Evolutionary conservation across 1,284 basidiomycete genomes (phyloP), one percentile per base, ranked within the genome.

Genomic region (Sanghuangporus baumii): DNA sequence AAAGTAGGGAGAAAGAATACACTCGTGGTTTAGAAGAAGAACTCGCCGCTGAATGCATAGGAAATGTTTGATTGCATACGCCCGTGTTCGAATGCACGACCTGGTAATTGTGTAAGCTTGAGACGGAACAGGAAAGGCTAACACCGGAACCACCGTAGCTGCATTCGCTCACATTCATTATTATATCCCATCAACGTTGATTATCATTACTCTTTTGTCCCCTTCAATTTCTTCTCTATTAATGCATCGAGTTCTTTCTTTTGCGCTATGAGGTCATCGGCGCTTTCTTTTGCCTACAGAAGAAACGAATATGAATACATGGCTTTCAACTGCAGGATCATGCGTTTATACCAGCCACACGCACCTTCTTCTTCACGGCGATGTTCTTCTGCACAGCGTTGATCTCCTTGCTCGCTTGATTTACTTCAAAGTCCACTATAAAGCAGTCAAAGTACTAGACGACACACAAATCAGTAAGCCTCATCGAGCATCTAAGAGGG

Each of bases 341-440:
- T 11, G 14, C 40, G 18, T 36, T 26, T 26, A 26, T 26, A 6
- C 6, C 6, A 7, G 18, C 16, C 16, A 46, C 16, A 46, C 72
- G 50, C 67, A 86, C 93, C 86, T 96, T 98, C 77, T 94, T 97
- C 84, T 96, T 96, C 2, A 85, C 81, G 3, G 87, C 90, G 72
- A 99, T 98, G 74, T 96, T 87, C 74, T 98, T 98, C 78, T 98
- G 95, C 8, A 95, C 81, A 11, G 86, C 85, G 71, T 98, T 98
- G 63, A 93, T 86, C 69, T 94, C 84, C 73, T 95, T 93, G 71
- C 88, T 85, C 55, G 91, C 76, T 34, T 79, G 81, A 71, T 93
- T 93, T 47, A 86, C 81, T 65, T 96, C 91, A 73, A 87, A 98
- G 71, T 94, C 90, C 80, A 92, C 94, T 93, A 71, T 11, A 62